Conservation (phyloP, 2,329 filamentous ascomycete species). For the Penicillium griseofulvum region DNA sequence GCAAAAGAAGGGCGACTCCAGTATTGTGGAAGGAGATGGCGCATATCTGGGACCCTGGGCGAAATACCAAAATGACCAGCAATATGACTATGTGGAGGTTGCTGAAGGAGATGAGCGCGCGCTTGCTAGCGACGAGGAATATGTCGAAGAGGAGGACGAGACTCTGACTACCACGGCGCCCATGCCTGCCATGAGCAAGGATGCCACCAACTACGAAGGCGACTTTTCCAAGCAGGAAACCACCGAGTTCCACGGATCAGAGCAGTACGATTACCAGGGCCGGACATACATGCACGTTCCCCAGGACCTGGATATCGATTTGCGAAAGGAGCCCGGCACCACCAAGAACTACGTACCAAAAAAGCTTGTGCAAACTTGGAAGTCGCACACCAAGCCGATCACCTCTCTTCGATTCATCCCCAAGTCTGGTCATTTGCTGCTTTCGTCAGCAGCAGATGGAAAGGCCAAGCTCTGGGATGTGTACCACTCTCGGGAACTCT, state of each 20-base stretch:
- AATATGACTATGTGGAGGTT: conserved; percentile 64
- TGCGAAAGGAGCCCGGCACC: conserved; percentile 76
- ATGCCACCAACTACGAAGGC: conserved; percentile 50
- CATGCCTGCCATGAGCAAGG: conserved; percentile 51
- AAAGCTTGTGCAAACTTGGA: conserved; percentile 89
- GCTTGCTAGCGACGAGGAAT: conserved; percentile 75
- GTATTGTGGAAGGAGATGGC: conserved; percentile 78
- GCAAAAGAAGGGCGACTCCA: conserved; percentile 80
- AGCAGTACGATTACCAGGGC: conserved; percentile 89
- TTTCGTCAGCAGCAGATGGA: conserved; percentile 85
- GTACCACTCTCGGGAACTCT: conserved; percentile 81
- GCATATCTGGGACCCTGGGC: conserved; percentile 97
- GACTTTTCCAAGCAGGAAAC: conserved; percentile 69
- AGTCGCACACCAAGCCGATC: conserved; percentile 78
- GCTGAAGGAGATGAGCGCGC: conserved; percentile 65
- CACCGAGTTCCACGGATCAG: conserved; percentile 78
- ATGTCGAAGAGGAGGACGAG: conserved; percentile 64
- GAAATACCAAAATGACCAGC: conserved; percentile 71
- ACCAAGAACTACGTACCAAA: conserved; percentile 90
- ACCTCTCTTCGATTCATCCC: conserved; percentile 91
- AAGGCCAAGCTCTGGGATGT: conserved; percentile 94
- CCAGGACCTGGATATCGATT: conserved; percentile 80
- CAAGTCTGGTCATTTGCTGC: conserved; percentile 76
- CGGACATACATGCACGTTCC: conserved; percentile 97
- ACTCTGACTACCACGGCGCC: conserved; percentile 52